Conservation (phyloP, 2,329 filamentous ascomycete species). For the Alternaria incomplexa region DNA sequence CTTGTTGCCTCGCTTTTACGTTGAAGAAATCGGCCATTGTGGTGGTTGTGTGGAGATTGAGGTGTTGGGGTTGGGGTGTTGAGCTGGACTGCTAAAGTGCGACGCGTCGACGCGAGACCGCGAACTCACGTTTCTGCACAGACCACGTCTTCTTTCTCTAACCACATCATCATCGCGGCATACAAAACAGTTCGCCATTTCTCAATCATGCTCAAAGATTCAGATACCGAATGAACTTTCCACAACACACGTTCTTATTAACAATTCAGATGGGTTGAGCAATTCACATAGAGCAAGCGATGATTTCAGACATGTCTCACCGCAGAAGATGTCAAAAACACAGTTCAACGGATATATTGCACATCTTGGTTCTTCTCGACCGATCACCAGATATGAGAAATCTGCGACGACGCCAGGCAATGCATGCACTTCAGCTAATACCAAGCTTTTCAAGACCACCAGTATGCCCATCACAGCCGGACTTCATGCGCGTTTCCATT, state of each 20-base stretch:
- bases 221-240: background rate
- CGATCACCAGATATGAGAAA: background rate
- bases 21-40: conserved; percentile 93
- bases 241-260: background rate
- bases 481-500: background rate
- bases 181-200: background rate
- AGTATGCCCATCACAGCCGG: background rate
- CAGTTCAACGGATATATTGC: conserved; percentile 6
- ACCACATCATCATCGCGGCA: conserved; percentile 18
- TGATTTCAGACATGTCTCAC: background rate
- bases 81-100: conserved; percentile 32
- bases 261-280: background rate
- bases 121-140: conserved; percentile 40
- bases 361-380: conserved; percentile 1
- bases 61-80: conserved; percentile 10
- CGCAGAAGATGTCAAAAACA: background rate
- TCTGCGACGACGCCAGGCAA: conserved; percentile 1
- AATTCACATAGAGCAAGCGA: background rate
- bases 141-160: conserved; percentile 16
- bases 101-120: conserved; percentile 40
- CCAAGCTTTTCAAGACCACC: conserved; percentile 1
- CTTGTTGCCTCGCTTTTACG: conserved; percentile 79
- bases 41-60: conserved; percentile 3
- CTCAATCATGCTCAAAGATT: background rate
- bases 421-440: conserved; percentile 11